Percentiles rank a stretch among this genome's conserved stretches.
Conservation (phyloP, 768 basidiomycete species). For the Leucogyrophana mollusca region DNA sequence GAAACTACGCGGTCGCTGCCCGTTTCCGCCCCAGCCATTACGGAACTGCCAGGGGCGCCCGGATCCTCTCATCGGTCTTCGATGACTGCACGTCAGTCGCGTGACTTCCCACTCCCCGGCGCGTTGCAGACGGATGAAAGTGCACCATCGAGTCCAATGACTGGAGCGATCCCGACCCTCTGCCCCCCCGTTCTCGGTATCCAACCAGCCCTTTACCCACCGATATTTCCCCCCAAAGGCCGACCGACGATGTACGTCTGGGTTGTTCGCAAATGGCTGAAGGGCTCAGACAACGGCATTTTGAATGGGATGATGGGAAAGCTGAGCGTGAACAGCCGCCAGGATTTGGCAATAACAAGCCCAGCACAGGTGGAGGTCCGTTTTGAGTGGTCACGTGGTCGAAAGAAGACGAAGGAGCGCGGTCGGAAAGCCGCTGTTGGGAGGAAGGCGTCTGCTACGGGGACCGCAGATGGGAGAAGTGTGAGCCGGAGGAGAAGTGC, state of each 20-base stretch:
- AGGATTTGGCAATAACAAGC: conserved; percentile 13
- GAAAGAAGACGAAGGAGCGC: conserved; percentile 19
- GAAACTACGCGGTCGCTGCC: conserved; percentile 16
- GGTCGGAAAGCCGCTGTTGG: conserved; percentile 18
- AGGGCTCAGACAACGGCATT: conserved; percentile 47
- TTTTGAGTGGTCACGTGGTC: conserved; percentile 72
- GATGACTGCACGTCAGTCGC: conserved; percentile 6
- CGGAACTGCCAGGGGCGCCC: conserved; percentile 28
- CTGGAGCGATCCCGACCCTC: conserved; percentile 17
- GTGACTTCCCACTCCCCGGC: conserved; percentile 14
- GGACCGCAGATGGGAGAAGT: conserved; percentile 9
- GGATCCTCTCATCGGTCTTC: conserved; percentile 11
- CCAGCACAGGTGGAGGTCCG: conserved; percentile 59
- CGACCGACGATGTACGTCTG: conserved; percentile 63
- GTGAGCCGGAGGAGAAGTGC: conserved; percentile 17
- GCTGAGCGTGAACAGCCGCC: conserved; percentile 27
- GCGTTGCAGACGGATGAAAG: neutral
- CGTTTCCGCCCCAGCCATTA: conserved; percentile 20
- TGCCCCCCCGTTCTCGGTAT: conserved; percentile 63
- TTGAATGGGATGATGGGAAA: conserved; percentile 44
- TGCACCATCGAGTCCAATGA: neutral
- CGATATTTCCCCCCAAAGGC: conserved; percentile 34
- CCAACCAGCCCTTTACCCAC: conserved; percentile 60
- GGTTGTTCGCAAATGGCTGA: conserved; percentile 76
- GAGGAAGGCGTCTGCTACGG: conserved; percentile 8